These are phyloP conservation scores for Mariannaea sp. DNA, from an alignment of 2,329 filamentous ascomycete species.

Conservation along the genomic window DNA sequence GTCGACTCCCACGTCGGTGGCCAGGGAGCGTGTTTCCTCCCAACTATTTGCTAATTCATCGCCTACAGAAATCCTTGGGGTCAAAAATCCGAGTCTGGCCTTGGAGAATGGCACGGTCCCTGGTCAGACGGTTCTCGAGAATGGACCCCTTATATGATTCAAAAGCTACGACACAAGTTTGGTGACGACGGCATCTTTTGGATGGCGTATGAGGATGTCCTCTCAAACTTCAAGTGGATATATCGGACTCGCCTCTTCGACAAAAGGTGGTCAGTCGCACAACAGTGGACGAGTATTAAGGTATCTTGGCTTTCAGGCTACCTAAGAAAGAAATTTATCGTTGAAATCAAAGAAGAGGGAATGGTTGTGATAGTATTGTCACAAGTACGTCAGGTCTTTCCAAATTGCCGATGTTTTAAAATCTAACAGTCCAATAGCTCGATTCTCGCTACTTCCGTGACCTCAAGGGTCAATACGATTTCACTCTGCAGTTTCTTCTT, in stretches of 20 bases:
- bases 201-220: conserved; percentile 52
- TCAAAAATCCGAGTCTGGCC: conserved; percentile 47
- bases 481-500: conserved; percentile 51
- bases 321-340: conserved; percentile 49
- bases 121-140: conserved; percentile 76
- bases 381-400: conserved; percentile 35
- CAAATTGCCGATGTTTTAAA: background rate
- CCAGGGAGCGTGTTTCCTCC: background rate
- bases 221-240: conserved; percentile 50
- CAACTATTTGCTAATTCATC: background rate
- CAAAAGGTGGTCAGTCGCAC: conserved; percentile 50
- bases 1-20: background rate
- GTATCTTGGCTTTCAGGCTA: conserved; percentile 54
- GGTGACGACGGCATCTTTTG: conserved; percentile 67
- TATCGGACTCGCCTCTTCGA: conserved; percentile 54
- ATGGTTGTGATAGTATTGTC: conserved; percentile 50
- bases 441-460: conserved; percentile 53
- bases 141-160: conserved; percentile 76
- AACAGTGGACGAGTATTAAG: conserved; percentile 50
- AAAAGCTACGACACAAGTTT: conserved; percentile 67
- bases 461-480: conserved; percentile 51
- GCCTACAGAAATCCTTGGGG: conserved; percentile 71
- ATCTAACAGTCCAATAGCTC: conserved; percentile 39
- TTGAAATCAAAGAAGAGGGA: conserved; percentile 48
- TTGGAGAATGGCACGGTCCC: conserved; percentile 69